phyloP scores from a whole-genome alignment of 441 rosid genomes.

The Euphorbia schlechtendalii region DNA sequence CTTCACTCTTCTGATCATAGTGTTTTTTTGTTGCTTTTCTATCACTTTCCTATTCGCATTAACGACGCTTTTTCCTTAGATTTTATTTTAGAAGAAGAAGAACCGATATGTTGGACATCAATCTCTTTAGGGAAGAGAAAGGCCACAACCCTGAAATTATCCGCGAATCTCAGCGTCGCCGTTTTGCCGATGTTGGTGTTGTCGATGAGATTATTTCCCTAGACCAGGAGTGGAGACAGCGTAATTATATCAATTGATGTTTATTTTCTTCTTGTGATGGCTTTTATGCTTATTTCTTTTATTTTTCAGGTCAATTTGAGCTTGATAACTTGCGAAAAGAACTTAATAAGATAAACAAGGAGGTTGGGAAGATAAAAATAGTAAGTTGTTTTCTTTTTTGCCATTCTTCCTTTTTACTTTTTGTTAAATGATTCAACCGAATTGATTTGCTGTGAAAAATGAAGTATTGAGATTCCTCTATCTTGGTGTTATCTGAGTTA shows the following conservation, averaged over 20 bases:
- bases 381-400: conserved; percentile 36
- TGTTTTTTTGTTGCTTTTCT: neutral
- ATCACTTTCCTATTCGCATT: neutral
- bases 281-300: neutral
- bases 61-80: neutral
- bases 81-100: neutral
- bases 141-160: conserved; percentile 71
- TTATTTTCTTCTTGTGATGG: neutral
- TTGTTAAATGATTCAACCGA: neutral
- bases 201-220: conserved; percentile 70
- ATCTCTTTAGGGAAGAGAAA: conserved; percentile 72
- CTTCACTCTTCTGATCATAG: neutral
- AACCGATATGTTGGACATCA: conserved; percentile 65
- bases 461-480: neutral
- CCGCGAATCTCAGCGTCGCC: conserved; percentile 74
- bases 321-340: conserved; percentile 63
- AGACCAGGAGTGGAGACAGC: conserved; percentile 74
- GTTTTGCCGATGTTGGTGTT: conserved; percentile 51
- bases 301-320: conserved; percentile 57
- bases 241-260: conserved; percentile 22
- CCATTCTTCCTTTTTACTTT: neutral
- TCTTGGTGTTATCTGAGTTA: conserved; percentile 6
- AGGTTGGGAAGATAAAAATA: conserved; percentile 63
- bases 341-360: conserved; percentile 63
- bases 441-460: neutral